Conservation (phyloP, 2,329 filamentous ascomycete genomes). For the Exophiala xenobiotica region DNA sequence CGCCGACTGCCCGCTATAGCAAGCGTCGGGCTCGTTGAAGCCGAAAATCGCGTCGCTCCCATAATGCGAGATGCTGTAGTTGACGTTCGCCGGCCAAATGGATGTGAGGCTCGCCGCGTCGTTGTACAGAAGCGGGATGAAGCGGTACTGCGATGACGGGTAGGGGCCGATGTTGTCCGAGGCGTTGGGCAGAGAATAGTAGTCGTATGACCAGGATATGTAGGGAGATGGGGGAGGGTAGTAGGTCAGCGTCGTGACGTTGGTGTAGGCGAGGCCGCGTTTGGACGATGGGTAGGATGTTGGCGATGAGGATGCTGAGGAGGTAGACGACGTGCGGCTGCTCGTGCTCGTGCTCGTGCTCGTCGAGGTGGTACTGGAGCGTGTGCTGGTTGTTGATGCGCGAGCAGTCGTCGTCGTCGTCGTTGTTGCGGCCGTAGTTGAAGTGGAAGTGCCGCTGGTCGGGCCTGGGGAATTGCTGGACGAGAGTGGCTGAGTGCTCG, state of each 20-base stretch:
- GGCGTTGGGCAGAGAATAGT: constrained; percentile 36
- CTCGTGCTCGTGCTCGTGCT: too few species aligned
- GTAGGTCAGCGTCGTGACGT: constrained; percentile 29
- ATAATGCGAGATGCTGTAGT: constrained; percentile 35
- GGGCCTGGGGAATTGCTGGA: not conserved
- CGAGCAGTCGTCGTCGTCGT: not conserved
- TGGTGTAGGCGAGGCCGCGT: constrained; percentile 43
- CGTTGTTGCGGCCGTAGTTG: not conserved
- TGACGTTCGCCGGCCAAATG: constrained; percentile 43
- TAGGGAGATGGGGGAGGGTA: constrained; percentile 20
- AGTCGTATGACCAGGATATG: constrained; percentile 47
- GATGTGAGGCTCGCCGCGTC: constrained; percentile 38
- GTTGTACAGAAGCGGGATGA: constrained; percentile 60
- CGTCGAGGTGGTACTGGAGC: not conserved
- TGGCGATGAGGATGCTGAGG: not conserved
- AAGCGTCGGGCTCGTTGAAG: constrained; percentile 49
- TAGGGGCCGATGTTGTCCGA: constrained; percentile 41
- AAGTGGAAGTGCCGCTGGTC: not conserved
- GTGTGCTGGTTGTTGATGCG: not conserved
- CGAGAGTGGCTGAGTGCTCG: not conserved
- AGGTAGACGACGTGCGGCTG: constrained; percentile 2
- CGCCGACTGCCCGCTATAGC: constrained; percentile 36
- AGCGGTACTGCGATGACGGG: constrained; percentile 37
- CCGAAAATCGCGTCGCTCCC: constrained; percentile 42
- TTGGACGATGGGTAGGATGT: constrained; percentile 28